These are phyloP conservation scores for Blastomyces percursus DNA, from an alignment of 2,329 filamentous ascomycete species.

Conservation along the genomic window DNA sequence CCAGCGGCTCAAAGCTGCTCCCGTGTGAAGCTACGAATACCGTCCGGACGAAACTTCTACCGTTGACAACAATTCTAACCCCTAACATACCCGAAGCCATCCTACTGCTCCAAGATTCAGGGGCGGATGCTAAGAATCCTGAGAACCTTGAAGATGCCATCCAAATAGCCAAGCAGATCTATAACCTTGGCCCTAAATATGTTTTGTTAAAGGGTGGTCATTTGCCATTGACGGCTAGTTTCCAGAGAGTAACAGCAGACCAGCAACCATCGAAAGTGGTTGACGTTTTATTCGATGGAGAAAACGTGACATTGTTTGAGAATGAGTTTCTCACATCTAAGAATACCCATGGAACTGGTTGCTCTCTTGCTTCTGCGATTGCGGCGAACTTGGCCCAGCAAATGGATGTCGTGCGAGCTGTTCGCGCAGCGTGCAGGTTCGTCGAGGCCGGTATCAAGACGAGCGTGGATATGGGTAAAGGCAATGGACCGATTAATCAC, in stretches of 20 bases:
- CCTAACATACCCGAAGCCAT: conserved; percentile 41
- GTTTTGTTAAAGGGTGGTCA: conserved; percentile 89
- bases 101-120: conserved; percentile 35
- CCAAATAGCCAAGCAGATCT: conserved; percentile 54
- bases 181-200: conserved; percentile 60
- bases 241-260: conserved; percentile 46
- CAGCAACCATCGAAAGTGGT: conserved; percentile 57
- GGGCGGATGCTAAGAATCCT: conserved; percentile 34
- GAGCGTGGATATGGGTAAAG: conserved; percentile 45
- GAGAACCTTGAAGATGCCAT: conserved; percentile 55
- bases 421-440: conserved; percentile 47
- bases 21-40: conserved; percentile 33
- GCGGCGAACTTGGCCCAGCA: conserved; percentile 50
- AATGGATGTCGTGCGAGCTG: conserved; percentile 39
- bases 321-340: conserved; percentile 59
- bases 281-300: conserved; percentile 62
- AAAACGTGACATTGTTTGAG: conserved; percentile 51
- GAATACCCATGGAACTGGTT: conserved; percentile 92
- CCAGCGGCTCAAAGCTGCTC: conserved; percentile 38
- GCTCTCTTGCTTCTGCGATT: conserved; percentile 72
- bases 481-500: conserved; percentile 56
- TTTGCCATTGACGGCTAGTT: conserved; percentile 58
- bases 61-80: conserved; percentile 37
- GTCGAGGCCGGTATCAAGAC: conserved; percentile 52
- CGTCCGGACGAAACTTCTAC: conserved; percentile 32